Base-by-base conservation (phyloP, 345 rosid genomes). In the Acer saccharum region DNA sequence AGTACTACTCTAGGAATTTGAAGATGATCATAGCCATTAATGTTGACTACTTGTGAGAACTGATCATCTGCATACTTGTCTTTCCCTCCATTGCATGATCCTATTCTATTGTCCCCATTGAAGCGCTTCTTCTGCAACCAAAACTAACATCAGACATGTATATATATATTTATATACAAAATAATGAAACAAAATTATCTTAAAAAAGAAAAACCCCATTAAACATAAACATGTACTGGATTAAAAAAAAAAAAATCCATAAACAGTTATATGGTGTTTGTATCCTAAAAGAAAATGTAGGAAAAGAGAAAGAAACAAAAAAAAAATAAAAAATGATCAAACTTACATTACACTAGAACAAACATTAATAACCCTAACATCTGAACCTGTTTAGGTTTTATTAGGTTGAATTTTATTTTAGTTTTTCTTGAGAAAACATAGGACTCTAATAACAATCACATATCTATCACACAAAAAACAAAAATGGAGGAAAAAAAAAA, bases 121-220 rank as follows among this genome's bases (percentile, higher is more conserved):
- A 77, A 74, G 35, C 83, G 82, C 84, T 83, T 89, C 86, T 87
- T 89, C 95, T 92, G 82, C 69, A 48, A 73, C 17, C 39, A 73
- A 50, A 66, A 74, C n/a, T 25, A 25, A 60, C 3, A 54, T 43
- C 17, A 63, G 16, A 41, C 58, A 54, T 54, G 39, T 17, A 7
- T 29, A 35, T 35, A 25, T 17, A 7, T 6, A 35, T 35, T n/a
- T 17, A 7, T 6, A 14, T 17, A 75, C 2, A 17, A 27, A 18
- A 23, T 27, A 18, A 9, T 43, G 46, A 43, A 43, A 43, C 46
- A 43, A 43, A 43, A 43, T 43, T 43, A 8, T 43, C 2, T 43
- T 6, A 23, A 66, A 65, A 13, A 29, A 4, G 32, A 41, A 65
- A 17, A 75, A 39, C 62, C 0, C 58, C 76, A 44, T 4, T 41